Evolutionary conservation across 306 rosid species (phyloP).

Genomic region (Cicer judaicum): DNA sequence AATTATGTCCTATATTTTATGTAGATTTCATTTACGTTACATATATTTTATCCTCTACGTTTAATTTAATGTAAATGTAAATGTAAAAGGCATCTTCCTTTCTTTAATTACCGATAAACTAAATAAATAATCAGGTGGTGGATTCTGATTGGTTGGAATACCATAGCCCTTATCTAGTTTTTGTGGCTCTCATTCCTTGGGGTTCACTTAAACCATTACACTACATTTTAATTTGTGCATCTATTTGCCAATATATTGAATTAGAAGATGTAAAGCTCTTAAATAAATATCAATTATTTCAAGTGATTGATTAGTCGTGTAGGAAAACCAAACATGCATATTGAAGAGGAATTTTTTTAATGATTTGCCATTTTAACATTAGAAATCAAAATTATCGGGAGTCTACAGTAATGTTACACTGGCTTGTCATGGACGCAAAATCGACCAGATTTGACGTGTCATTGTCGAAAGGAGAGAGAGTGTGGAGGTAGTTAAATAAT

Average conservation of each 20-base stretch:
- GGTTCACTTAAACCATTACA: background rate
- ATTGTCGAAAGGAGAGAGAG: constrained; percentile 16
- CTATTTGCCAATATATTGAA: background rate
- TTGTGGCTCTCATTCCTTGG: constrained; percentile 40
- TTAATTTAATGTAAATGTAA: background rate
- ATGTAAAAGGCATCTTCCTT: background rate
- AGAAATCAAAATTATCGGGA: constrained; percentile 20
- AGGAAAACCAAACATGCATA: background rate
- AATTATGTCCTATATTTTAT: background rate
- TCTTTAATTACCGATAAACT: background rate
- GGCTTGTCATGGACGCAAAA: constrained; percentile 24
- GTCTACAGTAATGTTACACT: constrained; percentile 9
- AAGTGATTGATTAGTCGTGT: no score
- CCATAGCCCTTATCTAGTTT: constrained; percentile 42
- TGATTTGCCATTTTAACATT: constrained; percentile 18
- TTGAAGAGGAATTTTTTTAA: constrained; percentile 25
- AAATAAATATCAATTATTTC: no score
- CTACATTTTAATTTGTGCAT: constrained; percentile 1
- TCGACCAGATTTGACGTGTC: constrained; percentile 35
- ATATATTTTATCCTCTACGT: background rate
- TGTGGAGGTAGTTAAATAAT: background rate
- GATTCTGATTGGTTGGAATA: constrained; percentile 31
- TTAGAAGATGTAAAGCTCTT: no score
- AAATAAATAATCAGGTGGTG: constrained; percentile 8
- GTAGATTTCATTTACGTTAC: background rate